Conservation (phyloP, 2,329 filamentous ascomycete genomes). For the Hypoxylon sp. region DNA sequence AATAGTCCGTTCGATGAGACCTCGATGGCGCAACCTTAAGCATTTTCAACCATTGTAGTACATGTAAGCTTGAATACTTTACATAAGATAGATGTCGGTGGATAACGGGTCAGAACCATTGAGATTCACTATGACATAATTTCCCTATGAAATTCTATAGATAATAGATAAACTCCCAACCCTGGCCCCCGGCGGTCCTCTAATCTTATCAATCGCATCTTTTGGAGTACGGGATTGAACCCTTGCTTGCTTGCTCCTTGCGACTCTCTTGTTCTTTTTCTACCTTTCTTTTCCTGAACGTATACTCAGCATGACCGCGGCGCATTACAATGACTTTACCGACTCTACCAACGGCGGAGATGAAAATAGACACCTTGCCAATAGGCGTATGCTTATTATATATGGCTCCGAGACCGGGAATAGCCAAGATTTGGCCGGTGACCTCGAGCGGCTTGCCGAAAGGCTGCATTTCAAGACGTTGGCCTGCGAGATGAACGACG, state of each 20-base stretch:
- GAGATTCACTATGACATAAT: slow-evolving; percentile 3
- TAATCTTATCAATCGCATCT: slow-evolving; percentile 43
- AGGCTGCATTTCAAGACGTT: slow-evolving; percentile 81
- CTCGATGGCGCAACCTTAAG: neutral
- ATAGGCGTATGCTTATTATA: slow-evolving; percentile 72
- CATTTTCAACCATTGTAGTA: neutral
- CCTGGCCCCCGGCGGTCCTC: neutral
- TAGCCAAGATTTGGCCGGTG: slow-evolving; percentile 88
- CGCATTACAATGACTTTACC: slow-evolving; percentile 37
- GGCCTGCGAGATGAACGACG: slow-evolving; percentile 80
- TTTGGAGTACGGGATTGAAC: slow-evolving; percentile 4
- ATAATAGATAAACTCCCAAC: neutral
- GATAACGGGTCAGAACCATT: neutral
- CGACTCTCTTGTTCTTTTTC: slow-evolving; percentile 1
- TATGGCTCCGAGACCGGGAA: slow-evolving; percentile 98
- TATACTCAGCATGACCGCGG: slow-evolving; percentile 37
- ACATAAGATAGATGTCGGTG: neutral
- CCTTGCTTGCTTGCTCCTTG: slow-evolving; percentile 17
- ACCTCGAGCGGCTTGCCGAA: slow-evolving; percentile 79
- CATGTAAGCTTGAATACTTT: neutral
- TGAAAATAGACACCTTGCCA: slow-evolving; percentile 44
- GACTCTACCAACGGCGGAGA: slow-evolving; percentile 14
- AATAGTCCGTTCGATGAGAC: neutral
- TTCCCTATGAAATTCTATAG: neutral
- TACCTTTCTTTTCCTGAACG: slow-evolving; percentile 1